Conservation (phyloP, 176 grass and related monocot species). For the Juncus inflexus region DNA sequence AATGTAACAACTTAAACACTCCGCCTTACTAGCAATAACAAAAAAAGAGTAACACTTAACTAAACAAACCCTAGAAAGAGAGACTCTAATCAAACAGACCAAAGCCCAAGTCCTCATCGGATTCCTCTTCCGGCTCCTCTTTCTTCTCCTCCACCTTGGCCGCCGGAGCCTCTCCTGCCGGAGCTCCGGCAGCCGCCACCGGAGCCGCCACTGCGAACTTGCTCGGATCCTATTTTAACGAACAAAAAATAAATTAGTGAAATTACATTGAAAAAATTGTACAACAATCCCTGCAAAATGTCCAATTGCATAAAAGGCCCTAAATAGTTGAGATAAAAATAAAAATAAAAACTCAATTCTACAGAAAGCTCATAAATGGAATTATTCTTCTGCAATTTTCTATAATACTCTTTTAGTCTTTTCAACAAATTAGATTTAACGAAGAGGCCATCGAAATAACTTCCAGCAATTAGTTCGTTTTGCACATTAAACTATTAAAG, state of each 20-base stretch:
- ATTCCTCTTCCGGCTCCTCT: constrained; percentile 39
- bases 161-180: constrained; percentile 41
- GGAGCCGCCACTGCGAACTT: constrained; percentile 58
- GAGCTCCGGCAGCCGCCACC: constrained; percentile 29
- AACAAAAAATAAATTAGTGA: background rate
- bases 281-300: too few relatives aligned
- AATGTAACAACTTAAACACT: constrained; percentile 5
- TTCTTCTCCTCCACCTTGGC: constrained; percentile 57
- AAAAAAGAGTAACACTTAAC: constrained; percentile 12
- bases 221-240: constrained; percentile 54
- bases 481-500: too few relatives aligned
- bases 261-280: too few relatives aligned
- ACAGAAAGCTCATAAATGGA: too few relatives aligned
- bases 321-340: background rate
- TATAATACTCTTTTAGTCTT: too few relatives aligned
- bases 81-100: constrained; percentile 53
- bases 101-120: constrained; percentile 58
- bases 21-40: background rate
- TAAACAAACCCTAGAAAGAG: constrained; percentile 1
- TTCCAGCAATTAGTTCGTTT: too few relatives aligned
- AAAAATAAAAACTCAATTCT: too few relatives aligned
- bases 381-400: too few relatives aligned
- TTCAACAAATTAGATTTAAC: too few relatives aligned
- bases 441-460: too few relatives aligned
- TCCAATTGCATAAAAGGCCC: background rate